Percentiles rank a stretch among this genome's conserved stretches.
phyloP scores from a whole-genome alignment of 257 asterid genomes.

The Plectranthus barbatus region DNA sequence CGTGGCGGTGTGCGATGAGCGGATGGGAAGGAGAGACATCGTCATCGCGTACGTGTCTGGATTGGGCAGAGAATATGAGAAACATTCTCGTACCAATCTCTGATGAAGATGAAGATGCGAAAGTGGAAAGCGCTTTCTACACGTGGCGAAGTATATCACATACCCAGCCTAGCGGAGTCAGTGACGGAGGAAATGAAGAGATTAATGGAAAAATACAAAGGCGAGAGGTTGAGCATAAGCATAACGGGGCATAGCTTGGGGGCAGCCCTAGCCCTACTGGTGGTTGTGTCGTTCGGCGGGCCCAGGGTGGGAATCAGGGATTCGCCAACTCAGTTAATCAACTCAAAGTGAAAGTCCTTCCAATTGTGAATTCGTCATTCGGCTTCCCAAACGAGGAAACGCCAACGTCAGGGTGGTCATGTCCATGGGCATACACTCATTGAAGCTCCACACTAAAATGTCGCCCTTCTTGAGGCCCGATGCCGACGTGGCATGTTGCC shows the following conservation, averaged over 20 bases:
- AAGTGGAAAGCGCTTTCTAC: constrained; percentile 78
- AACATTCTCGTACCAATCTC: constrained; percentile 48
- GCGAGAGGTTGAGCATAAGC: constrained; percentile 70
- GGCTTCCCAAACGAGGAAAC: too few relatives aligned
- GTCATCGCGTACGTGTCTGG: constrained; percentile 89
- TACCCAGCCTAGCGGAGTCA: constrained; percentile 66
- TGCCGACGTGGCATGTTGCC: too few relatives aligned
- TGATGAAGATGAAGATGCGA: constrained; percentile 25
- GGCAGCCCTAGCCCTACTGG: constrained; percentile 70
- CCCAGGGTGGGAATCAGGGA: too few relatives aligned
- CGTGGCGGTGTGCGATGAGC: constrained; percentile 81
- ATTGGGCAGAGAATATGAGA: constrained; percentile 76
- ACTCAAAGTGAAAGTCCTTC: too few relatives aligned
- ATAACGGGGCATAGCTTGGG: constrained; percentile 90
- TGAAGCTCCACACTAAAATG: too few relatives aligned
- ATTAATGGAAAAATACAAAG: constrained; percentile 63
- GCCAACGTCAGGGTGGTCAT: too few relatives aligned
- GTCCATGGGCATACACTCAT: too few relatives aligned
- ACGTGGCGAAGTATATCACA: constrained; percentile 52
- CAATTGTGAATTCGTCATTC: too few relatives aligned
- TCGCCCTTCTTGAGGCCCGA: too few relatives aligned
- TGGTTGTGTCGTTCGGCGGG: not conserved
- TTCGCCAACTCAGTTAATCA: too few relatives aligned
- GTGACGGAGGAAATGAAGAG: constrained; percentile 53
- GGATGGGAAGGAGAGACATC: constrained; percentile 87